Evolutionary conservation across 768 basidiomycete genomes (phyloP), one percentile per base, ranked within the genome.

Genomic region (Termitomyces sp.): DNA sequence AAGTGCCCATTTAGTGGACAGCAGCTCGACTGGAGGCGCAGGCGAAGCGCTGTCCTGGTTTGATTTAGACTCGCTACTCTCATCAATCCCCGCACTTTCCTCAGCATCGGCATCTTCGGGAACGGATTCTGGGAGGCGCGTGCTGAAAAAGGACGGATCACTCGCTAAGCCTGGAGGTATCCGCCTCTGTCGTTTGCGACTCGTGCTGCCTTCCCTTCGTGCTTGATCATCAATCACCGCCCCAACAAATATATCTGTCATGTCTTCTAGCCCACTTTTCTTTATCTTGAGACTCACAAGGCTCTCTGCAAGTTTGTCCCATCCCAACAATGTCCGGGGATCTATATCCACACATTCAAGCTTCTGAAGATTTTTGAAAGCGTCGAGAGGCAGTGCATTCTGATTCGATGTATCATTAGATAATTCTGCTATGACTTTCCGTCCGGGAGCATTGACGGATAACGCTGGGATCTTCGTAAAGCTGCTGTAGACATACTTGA

Each of bases 391-490:
- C 16, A 94, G 69, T 14, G 90, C 90, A 64, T 84, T 88, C 66
- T 84, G 79, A 61, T 82, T 82, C 1, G 89, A 85, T 4, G 86
- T 77, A 53, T 92, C 89, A 36, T 81, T 76, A 4, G 79, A 74
- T 12, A 92, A 77, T 67, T 92, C 92, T 5, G 79, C 68, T 26
- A 95, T 85, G 62, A 83, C 72, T 55, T 83, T 84, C 48, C 79
- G 78, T 46, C 82, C 82, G 0, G 90, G 88, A 2, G 86, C 79
- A 59, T 76, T 79, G 55, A 95, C 72, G 7, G 77, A 73, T 39
- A 96, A 76, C 1, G 92, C 87, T 16, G 94, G 94, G 0, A 97
- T 76, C 72, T 90, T 93, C 44, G 92, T 97, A 75, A 96, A 92
- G 67, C 86, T 83, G 68, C 92, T 92, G 74, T 86, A 96, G 60